Evolutionary conservation across 148 eudicot genomes (phyloP).

Genomic region (Amaranthus palmeri): DNA sequence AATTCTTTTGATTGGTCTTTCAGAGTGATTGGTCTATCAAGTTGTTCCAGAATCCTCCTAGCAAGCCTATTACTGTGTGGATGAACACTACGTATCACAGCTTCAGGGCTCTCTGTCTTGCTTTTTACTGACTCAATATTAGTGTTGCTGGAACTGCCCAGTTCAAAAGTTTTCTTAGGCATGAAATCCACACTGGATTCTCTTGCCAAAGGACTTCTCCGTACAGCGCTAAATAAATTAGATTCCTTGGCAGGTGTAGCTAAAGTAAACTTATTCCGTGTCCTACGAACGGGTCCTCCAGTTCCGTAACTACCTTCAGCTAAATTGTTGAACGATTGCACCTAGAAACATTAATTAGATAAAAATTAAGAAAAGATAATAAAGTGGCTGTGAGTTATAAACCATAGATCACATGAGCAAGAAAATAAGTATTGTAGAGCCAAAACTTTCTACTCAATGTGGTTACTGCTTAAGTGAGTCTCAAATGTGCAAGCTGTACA

Average conservation of each 20-base stretch:
- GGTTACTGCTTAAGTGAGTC: not conserved
- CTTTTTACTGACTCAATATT: constrained; percentile 21
- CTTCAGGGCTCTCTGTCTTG: constrained; percentile 28
- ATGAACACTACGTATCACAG: constrained; percentile 29
- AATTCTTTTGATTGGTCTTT: constrained; percentile 64
- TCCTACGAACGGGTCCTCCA: constrained; percentile 72
- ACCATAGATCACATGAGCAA: not conserved
- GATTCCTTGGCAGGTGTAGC: constrained; percentile 51
- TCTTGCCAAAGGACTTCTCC: constrained; percentile 29
- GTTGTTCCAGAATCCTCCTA: constrained; percentile 70
- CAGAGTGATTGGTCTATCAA: constrained; percentile 55
- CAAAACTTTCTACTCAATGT: not conserved
- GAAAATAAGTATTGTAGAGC: not conserved
- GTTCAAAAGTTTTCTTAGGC: constrained; percentile 41
- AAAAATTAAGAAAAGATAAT: not conserved
- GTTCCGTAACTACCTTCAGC: constrained; percentile 44
- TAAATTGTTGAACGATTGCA: constrained; percentile 35
- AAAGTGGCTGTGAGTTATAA: not conserved
- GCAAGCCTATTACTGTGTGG: constrained; percentile 49
- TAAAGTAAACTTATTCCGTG: constrained; percentile 47
- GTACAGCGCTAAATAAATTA: constrained; percentile 31
- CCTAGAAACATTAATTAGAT: constrained; percentile 7
- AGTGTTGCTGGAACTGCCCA: constrained; percentile 27
- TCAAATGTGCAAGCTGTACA: not conserved
- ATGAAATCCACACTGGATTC: constrained; percentile 29